Base-by-base conservation (phyloP, 2,329 filamentous ascomycete species). In the Fusarium pseudoanthophilum region DNA sequence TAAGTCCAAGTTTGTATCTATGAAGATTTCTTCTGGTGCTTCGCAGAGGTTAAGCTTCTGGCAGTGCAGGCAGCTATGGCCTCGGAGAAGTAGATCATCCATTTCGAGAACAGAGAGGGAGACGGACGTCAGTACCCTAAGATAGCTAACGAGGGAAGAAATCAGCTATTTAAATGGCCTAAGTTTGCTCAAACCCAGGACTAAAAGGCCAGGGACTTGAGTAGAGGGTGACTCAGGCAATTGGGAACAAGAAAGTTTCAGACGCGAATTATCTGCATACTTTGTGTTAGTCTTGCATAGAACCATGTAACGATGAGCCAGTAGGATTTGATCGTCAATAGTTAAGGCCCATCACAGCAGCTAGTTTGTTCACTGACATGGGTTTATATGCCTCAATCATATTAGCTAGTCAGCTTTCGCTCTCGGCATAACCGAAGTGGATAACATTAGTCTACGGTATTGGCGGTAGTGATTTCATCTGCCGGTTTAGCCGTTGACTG, bases 131-230 rank as follows among this genome's bases (percentile, higher is more conserved):
- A 16, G 9, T 42, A 24, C 9, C 11, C 3, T 15, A 6, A n/a
- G 39, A n/a, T 2, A 21, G 37, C 8, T 15, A 6, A 15, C 1
- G 0, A 6, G 5, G 21, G 13, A n/a, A n/a, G 5, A n/a, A 42
- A 15, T 15, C 4, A 15, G 13, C 13, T 40, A 7, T 40, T 15
- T 4, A 10, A 1, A 2, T 15, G 21, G 8, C 24, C 7, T 7
- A 13, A 18, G 4, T 4, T 14, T 26, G 9, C 43, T 43, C 4
- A 7, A 26, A 20, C 7, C 13, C 24, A 20, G 24, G 4, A 13
- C 16, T 45, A 7, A 4, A 26, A 45, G 7, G 18, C 16, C 7
- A 20, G 18, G 11, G 20, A 16, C 5, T 20, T 20, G 10, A 4
- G 16, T 45, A 20, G 24, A 26, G 4, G 24, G 18, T 6, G 15